Evolutionary conservation across 2,329 filamentous ascomycete species (phyloP).

Genomic region (Penicillium palitans): DNA sequence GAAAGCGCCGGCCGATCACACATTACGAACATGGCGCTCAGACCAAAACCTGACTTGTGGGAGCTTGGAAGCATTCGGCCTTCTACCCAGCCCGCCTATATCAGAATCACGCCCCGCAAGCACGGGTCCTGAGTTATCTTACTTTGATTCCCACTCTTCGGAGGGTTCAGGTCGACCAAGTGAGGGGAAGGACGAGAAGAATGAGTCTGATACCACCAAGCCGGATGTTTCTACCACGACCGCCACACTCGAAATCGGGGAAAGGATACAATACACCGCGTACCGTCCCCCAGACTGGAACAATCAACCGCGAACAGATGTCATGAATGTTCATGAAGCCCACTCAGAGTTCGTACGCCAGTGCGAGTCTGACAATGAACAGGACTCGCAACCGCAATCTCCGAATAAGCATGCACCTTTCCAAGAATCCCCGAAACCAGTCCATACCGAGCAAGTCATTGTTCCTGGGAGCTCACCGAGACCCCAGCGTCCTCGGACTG

Average conservation of each 20-base stretch:
- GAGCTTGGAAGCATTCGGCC: slow-evolving; percentile 36
- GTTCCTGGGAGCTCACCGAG: slow-evolving; percentile 21
- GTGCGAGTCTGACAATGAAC: slow-evolving; percentile 24
- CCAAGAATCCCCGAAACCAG: slow-evolving; percentile 10
- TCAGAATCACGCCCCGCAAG: slow-evolving; percentile 35
- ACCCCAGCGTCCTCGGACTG: slow-evolving; percentile 34
- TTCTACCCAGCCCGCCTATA: slow-evolving; percentile 41
- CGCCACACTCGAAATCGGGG: not conserved
- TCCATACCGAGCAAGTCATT: not conserved
- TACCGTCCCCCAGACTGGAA: slow-evolving; percentile 21
- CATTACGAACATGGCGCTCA: slow-evolving; percentile 38
- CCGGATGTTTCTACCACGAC: not conserved
- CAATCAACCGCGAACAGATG: slow-evolving; percentile 11
- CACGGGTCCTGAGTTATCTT: slow-evolving; percentile 29
- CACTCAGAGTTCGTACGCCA: slow-evolving; percentile 35
- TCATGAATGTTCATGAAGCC: slow-evolving; percentile 36
- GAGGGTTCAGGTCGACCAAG: not conserved
- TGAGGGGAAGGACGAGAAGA: not conserved
- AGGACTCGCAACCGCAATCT: slow-evolving; percentile 10
- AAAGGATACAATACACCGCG: slow-evolving; percentile 15
- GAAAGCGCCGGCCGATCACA: slow-evolving; percentile 25
- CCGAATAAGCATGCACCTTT: slow-evolving; percentile 14
- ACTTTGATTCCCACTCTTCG: slow-evolving; percentile 25
- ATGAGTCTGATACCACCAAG: not conserved
- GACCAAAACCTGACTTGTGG: slow-evolving; percentile 37